These are phyloP conservation scores for Ophiosphaerella herpotricha DNA, from an alignment of 2,329 filamentous ascomycete genomes.

Conservation along the genomic window DNA sequence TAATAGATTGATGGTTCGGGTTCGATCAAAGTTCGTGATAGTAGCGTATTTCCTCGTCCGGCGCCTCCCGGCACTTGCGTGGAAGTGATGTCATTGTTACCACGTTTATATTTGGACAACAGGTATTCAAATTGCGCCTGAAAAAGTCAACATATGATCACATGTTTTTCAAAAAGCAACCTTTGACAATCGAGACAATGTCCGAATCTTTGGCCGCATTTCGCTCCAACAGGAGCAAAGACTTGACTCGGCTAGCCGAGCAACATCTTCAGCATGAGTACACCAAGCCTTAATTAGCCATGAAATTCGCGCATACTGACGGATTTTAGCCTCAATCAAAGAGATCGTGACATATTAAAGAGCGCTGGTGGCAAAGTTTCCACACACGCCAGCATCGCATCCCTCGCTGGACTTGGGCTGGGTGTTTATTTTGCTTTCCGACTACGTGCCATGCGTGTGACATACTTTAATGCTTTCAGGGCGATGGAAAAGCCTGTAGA, in stretches of 20 bases:
- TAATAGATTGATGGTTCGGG: not conserved
- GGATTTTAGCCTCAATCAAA: slow-evolving; percentile 50
- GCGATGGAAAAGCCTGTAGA: slow-evolving; percentile 65
- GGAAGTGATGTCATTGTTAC: not conserved
- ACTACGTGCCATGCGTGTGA: slow-evolving; percentile 58
- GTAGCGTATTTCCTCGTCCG: not conserved
- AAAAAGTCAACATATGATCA: too few species aligned
- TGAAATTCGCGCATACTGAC: slow-evolving; percentile 1
- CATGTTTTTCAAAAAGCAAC: not conserved
- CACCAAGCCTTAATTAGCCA: not conserved
- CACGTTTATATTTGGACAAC: not conserved
- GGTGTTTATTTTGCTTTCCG: slow-evolving; percentile 60
- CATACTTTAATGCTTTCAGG: slow-evolving; percentile 66
- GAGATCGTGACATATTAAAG: slow-evolving; percentile 63
- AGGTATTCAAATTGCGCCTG: not conserved
- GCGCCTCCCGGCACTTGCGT: not conserved
- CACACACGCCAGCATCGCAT: slow-evolving; percentile 62
- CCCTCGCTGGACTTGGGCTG: slow-evolving; percentile 63
- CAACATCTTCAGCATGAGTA: slow-evolving; percentile 43
- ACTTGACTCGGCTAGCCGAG: slow-evolving; percentile 37
- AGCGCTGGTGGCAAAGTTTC: slow-evolving; percentile 61
- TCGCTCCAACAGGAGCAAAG: slow-evolving; percentile 31
- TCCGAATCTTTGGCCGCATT: slow-evolving; percentile 39
- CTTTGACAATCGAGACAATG: slow-evolving; percentile 17
- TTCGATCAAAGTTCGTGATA: not conserved